A percentile compares a stretch with the other conserved stretches of the same genome.
These are phyloP conservation scores for Adansonia madagascariensis DNA, from an alignment of 441 rosid genomes.

Conservation along the genomic window DNA sequence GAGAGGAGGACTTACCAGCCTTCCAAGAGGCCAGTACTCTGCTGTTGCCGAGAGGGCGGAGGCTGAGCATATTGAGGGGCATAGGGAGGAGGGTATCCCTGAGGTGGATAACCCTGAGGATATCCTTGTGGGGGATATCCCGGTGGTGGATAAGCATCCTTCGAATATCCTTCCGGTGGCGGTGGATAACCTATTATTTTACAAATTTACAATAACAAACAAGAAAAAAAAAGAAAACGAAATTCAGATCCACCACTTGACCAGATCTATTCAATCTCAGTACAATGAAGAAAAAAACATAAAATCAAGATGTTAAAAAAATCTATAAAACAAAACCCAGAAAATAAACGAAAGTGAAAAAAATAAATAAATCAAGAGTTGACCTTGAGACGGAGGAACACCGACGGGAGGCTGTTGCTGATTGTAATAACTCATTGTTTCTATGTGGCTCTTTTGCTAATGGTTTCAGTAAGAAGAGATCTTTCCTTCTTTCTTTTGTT, in stretches of 20 bases:
- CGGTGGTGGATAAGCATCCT: slow-evolving; percentile 77
- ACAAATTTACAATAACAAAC: not conserved
- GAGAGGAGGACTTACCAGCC: slow-evolving; percentile 59
- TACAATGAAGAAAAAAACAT: not conserved
- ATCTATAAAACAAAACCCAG: not conserved
- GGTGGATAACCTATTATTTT: slow-evolving; percentile 69
- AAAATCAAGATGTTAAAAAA: not conserved
- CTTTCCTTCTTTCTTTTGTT: not conserved
- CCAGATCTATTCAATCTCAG: slow-evolving; percentile 24
- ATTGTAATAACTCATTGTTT: slow-evolving; percentile 77
- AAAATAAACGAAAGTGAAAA: not conserved
- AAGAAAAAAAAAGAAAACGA: not conserved
- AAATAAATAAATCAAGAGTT: not conserved
- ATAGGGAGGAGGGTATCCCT: slow-evolving; percentile 52
- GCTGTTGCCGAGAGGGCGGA: slow-evolving; percentile 45
- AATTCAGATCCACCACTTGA: slow-evolving; percentile 19
- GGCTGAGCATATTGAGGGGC: slow-evolving; percentile 56
- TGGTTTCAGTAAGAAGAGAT: not conserved
- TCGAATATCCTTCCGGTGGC: slow-evolving; percentile 78
- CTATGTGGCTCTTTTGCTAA: not conserved
- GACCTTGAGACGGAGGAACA: slow-evolving; percentile 88
- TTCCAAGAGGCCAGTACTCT: slow-evolving; percentile 57
- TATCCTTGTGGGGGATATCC: slow-evolving; percentile 73
- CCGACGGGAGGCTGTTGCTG: slow-evolving; percentile 88
- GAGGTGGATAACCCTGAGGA: slow-evolving; percentile 41